Conservation (phyloP, 1,139 yeast species). For the Blastobotrys indianensis region DNA sequence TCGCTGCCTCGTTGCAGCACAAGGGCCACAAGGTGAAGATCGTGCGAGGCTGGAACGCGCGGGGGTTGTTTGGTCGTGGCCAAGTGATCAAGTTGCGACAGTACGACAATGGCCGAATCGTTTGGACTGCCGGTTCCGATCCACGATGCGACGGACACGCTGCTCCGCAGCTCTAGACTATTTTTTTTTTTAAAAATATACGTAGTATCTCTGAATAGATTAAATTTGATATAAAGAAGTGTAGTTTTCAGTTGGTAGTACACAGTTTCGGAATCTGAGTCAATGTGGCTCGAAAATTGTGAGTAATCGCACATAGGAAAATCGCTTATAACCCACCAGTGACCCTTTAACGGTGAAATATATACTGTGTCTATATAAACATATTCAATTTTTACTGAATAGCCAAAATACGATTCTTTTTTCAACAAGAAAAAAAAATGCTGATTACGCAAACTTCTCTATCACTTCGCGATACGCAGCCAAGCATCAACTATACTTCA, state of each 20-base stretch:
- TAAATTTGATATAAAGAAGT: background rate
- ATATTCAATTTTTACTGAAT: no score
- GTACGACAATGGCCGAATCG: constrained; percentile 37
- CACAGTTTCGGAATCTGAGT: background rate
- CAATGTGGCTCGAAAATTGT: background rate
- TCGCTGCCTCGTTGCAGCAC: constrained; percentile 39
- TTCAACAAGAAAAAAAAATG: no score
- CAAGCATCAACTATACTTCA: no score
- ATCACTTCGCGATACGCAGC: no score
- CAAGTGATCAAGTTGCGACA: constrained; percentile 48
- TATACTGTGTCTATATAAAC: no score
- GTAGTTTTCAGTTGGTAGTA: background rate
- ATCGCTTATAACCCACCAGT: no score
- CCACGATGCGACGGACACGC: constrained; percentile 80
- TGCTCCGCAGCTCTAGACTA: constrained; percentile 37
- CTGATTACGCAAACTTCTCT: no score
- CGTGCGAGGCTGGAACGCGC: constrained; percentile 40
- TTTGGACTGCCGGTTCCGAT: constrained; percentile 71
- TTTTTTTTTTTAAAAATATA: background rate
- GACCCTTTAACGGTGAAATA: no score
- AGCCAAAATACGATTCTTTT: no score
- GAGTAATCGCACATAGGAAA: background rate
- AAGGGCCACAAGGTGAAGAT: constrained; percentile 56
- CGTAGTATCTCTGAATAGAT: background rate
- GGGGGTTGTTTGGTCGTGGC: constrained; percentile 61